Conservation (phyloP, 371 early-diverging fungal genomes). For the Mucor indicus region DNA sequence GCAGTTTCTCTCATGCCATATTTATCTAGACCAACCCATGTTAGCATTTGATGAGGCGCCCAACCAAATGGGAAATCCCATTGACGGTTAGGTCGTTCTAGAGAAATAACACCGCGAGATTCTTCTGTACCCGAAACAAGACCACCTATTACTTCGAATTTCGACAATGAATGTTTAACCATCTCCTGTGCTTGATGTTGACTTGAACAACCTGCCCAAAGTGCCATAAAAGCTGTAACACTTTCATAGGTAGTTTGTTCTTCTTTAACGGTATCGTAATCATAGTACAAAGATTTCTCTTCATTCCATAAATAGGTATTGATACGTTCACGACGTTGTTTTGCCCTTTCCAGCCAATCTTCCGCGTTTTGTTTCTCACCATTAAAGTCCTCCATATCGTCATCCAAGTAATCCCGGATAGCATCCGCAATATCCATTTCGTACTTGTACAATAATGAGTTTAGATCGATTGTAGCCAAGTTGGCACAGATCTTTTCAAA, state of each 20-base stretch:
- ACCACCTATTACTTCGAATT: slow-evolving; percentile 88
- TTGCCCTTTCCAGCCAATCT: slow-evolving; percentile 56
- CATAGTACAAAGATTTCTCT: slow-evolving; percentile 54
- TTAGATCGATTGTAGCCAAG: slow-evolving; percentile 91
- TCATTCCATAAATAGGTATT: slow-evolving; percentile 72
- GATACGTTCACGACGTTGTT: slow-evolving; percentile 54
- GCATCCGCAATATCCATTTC: slow-evolving; percentile 85
- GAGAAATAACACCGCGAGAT: slow-evolving; percentile 73
- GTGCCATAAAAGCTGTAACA: slow-evolving; percentile 71
- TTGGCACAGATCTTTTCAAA: slow-evolving; percentile 90
- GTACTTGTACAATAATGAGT: slow-evolving; percentile 90
- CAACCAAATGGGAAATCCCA: slow-evolving; percentile 97
- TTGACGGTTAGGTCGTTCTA: slow-evolving; percentile 91
- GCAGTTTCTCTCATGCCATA: slow-evolving; percentile 84
- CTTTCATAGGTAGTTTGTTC: slow-evolving; percentile 64
- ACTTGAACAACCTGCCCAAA: slow-evolving; percentile 73
- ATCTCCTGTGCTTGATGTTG: slow-evolving; percentile 63
- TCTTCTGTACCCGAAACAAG: slow-evolving; percentile 87
- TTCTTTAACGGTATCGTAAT: slow-evolving; percentile 59
- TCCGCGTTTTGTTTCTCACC: slow-evolving; percentile 37
- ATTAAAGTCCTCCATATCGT: slow-evolving; percentile 49
- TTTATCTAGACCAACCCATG: slow-evolving; percentile 87
- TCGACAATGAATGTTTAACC: slow-evolving; percentile 48
- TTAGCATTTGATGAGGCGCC: slow-evolving; percentile 98
- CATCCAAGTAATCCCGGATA: slow-evolving; percentile 63